Percentiles rank a stretch among this genome's conserved stretches.
These are phyloP conservation scores for Antitrichia curtipendula DNA, from an alignment of 225 moss, liverwort and hornwort species.

Conservation along the genomic window DNA sequence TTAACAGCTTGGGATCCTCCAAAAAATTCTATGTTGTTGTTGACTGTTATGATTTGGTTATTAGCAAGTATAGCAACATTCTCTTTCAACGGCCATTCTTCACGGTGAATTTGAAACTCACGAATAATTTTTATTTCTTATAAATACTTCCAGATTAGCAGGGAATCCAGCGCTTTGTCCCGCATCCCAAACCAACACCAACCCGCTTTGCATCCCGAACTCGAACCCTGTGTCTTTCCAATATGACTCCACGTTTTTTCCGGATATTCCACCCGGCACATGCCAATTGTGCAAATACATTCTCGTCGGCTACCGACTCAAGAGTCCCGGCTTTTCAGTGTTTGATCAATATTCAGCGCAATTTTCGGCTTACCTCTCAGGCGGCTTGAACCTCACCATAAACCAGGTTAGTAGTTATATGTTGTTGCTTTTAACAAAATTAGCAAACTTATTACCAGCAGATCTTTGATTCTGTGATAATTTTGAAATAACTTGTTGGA, in stretches of 20 bases:
- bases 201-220: slow-evolving; percentile 35
- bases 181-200: background rate
- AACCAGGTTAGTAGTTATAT: slow-evolving; percentile 13
- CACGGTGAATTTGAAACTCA: no score
- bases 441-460: no score
- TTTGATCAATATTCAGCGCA: slow-evolving; percentile 17
- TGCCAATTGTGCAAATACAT: slow-evolving; percentile 19
- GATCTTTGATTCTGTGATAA: background rate
- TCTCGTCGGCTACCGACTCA: slow-evolving; percentile 42
- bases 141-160: background rate
- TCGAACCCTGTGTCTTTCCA: background rate
- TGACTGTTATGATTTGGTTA: background rate
- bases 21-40: background rate
- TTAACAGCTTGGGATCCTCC: background rate
- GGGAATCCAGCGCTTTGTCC: slow-evolving; percentile 13
- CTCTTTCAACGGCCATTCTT: background rate
- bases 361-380: slow-evolving; percentile 33
- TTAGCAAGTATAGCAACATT: background rate
- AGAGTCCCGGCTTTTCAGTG: slow-evolving; percentile 57
- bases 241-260: background rate
- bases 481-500: background rate
- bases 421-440: background rate
- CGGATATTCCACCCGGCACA: background rate
- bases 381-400: slow-evolving; percentile 6
- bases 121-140: no score